A percentile compares a stretch with the other conserved stretches of the same genome.
phyloP scores from a whole-genome alignment of 2,329 filamentous ascomycete genomes.

The Fusarium sp. region DNA sequence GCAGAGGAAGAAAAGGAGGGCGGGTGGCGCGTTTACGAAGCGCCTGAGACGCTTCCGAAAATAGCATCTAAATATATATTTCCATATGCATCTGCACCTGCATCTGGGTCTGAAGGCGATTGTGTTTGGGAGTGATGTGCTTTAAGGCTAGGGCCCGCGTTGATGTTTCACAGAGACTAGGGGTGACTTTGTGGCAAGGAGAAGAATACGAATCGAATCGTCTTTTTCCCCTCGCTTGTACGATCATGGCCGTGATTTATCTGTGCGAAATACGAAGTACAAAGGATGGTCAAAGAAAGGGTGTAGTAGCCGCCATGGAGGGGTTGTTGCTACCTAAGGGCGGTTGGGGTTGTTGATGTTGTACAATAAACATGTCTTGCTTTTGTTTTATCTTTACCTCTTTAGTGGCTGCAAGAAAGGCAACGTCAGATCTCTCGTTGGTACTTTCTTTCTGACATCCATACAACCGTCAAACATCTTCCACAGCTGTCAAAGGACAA shows the following conservation, averaged over 20 bases:
- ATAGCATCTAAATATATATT: slow-evolving; percentile 29
- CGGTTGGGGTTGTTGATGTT: slow-evolving; percentile 6
- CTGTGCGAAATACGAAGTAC: not conserved
- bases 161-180: slow-evolving; percentile 44
- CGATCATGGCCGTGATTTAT: not conserved
- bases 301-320: no score
- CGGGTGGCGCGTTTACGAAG: slow-evolving; percentile 43
- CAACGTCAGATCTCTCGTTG: not conserved
- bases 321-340: not conserved
- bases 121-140: slow-evolving; percentile 33
- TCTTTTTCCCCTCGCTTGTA: slow-evolving; percentile 11
- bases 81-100: slow-evolving; percentile 13
- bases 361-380: not conserved
- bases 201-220: slow-evolving; percentile 28
- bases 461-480: slow-evolving; percentile 4
- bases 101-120: slow-evolving; percentile 24
- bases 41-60: slow-evolving; percentile 47
- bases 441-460: not conserved
- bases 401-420: not conserved
- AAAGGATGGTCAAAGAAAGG: not conserved
- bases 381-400: not conserved
- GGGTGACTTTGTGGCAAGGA: slow-evolving; percentile 22
- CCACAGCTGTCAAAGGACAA: not conserved
- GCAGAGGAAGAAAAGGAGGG: not conserved
- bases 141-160: slow-evolving; percentile 32